Conservation (phyloP, 2,329 filamentous ascomycete species). For the Ambrosiella xylebori region DNA sequence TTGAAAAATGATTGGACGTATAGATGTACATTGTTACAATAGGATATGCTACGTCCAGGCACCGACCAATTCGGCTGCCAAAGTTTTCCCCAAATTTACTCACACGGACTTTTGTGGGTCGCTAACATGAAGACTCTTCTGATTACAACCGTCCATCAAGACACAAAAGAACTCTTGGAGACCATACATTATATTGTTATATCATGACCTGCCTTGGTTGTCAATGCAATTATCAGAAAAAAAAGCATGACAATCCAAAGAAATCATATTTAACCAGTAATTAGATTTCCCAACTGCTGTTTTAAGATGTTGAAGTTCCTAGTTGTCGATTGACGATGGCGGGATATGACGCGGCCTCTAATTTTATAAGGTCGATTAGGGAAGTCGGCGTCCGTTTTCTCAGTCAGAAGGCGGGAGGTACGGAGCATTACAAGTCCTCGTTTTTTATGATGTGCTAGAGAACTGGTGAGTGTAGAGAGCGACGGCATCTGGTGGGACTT, state of each 20-base stretch:
- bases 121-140: neutral
- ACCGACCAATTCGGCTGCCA: neutral
- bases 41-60: neutral
- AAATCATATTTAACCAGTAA: neutral
- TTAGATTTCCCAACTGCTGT: neutral
- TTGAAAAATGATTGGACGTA: too few species aligned
- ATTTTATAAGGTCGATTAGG: neutral
- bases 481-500: too few species aligned
- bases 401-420: neutral
- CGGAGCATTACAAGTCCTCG: neutral
- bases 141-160: neutral
- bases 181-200: neutral
- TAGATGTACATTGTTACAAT: neutral
- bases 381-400: neutral
- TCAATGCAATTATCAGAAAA: neutral
- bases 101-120: neutral
- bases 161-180: neutral
- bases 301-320: neutral
- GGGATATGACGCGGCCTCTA: slow-evolving; percentile 1
- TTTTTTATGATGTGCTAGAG: too few species aligned
- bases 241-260: neutral
- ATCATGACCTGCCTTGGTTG: neutral
- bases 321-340: slow-evolving; percentile 1
- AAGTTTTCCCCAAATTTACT: neutral
- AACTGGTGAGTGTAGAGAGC: too few species aligned